These are phyloP conservation scores for Boletellus sp. DNA, from an alignment of 1,284 basidiomycete species.

Conservation along the genomic window DNA sequence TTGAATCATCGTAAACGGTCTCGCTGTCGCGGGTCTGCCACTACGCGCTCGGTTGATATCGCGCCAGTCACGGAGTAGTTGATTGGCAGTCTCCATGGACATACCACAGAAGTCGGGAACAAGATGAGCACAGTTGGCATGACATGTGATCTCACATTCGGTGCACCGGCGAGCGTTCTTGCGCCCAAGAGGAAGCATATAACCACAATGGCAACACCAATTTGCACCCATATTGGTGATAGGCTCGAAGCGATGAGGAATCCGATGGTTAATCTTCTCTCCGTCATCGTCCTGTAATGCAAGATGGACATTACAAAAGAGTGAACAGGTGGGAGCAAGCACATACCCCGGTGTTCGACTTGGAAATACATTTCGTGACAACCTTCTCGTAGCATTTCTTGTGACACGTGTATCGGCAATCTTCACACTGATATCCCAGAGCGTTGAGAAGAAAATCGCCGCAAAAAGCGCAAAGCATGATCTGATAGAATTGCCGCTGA, in stretches of 20 bases:
- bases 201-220: constrained; percentile 99
- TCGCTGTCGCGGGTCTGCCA: constrained; percentile 38
- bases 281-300: constrained; percentile 84
- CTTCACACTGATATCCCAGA: constrained; percentile 97
- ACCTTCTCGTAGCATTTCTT: constrained; percentile 99
- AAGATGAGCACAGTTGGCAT: constrained; percentile 96
- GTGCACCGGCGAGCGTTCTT: constrained; percentile 95
- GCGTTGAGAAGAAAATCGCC: constrained; percentile 97
- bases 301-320: constrained; percentile 21
- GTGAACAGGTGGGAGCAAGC: constrained; percentile 5
- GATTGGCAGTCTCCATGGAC: constrained; percentile 99
- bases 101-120: constrained; percentile 99
- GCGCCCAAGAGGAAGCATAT: constrained; percentile 94
- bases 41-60: constrained; percentile 66
- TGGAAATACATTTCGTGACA: constrained; percentile 98
- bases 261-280: constrained; percentile 99
- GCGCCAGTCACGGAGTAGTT: constrained; percentile 87
- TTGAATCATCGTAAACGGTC: constrained; percentile 37
- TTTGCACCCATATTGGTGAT: constrained; percentile 97
- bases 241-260: constrained; percentile 97
- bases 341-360: constrained; percentile 89
- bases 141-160: constrained; percentile 95
- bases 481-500: constrained; percentile 96
- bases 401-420: constrained; percentile 98
- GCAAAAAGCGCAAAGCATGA: constrained; percentile 98